Evolutionary conservation across 768 basidiomycete genomes (phyloP).

Genomic region (Rhodotorula diobovata): DNA sequence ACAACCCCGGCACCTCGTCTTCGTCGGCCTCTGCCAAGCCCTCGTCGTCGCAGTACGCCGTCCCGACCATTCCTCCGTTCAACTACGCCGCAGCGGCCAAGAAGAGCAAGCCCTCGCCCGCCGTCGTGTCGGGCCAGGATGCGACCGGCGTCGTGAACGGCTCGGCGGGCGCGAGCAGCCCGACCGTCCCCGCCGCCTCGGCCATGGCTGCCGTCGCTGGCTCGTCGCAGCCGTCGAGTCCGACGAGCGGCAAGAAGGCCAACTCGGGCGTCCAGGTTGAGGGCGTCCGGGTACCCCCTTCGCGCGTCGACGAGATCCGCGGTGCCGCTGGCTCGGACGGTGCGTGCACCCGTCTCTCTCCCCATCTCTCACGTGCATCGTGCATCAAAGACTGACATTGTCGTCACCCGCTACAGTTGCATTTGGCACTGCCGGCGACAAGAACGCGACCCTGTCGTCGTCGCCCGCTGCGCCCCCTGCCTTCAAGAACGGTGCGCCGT

Average conservation of each 20-base stretch:
- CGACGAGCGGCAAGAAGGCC: conserved; percentile 2
- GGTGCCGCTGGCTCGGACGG: conserved; percentile 27
- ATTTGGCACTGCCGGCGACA: conserved; percentile 39
- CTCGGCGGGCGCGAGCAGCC: conserved; percentile 31
- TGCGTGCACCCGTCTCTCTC: conserved; percentile 1
- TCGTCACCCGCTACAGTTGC: conserved; percentile 1
- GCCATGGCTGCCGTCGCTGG: conserved; percentile 27
- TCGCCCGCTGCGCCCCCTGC: conserved; percentile 37
- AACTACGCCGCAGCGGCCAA: conserved; percentile 31
- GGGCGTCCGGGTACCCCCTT: conserved; percentile 27
- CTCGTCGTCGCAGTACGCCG: conserved; percentile 5
- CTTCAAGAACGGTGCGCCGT: conserved; percentile 20
- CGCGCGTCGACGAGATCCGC: conserved; percentile 26
- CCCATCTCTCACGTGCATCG: not conserved
- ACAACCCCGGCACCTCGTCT: conserved; percentile 10
- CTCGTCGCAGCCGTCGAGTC: conserved; percentile 11
- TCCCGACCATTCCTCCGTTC: conserved; percentile 2
- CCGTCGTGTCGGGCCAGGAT: conserved; percentile 16
- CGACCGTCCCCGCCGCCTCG: conserved; percentile 23
- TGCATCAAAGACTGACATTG: not conserved
- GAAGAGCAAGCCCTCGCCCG: conserved; percentile 35
- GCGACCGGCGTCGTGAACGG: conserved; percentile 32
- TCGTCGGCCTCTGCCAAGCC: conserved; percentile 13
- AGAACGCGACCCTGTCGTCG: conserved; percentile 35
- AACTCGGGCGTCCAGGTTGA: conserved; percentile 36